Percentiles rank a stretch among this genome's conserved stretches.
phyloP scores from a whole-genome alignment of 2,329 filamentous ascomycete species.

The Trichoderma sp. region DNA sequence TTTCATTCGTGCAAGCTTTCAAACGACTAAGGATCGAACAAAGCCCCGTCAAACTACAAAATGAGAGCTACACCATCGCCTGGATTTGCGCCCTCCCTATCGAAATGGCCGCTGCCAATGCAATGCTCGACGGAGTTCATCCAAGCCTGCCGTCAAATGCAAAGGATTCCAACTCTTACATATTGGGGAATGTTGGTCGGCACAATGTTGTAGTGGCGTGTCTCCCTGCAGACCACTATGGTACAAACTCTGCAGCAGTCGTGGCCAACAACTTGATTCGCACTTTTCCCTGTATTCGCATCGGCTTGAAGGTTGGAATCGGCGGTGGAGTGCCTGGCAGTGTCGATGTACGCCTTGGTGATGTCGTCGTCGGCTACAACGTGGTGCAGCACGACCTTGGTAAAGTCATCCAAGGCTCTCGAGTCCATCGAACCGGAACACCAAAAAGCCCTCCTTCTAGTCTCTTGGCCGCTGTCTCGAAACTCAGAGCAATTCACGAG shows the following conservation, averaged over 20 bases:
- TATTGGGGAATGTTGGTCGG: background rate
- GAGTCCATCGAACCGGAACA: background rate
- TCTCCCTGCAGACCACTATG: slow-evolving; percentile 22
- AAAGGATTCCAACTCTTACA: background rate
- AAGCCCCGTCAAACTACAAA: background rate
- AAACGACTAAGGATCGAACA: background rate
- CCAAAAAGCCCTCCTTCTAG: background rate
- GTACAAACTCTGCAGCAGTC: slow-evolving; percentile 30
- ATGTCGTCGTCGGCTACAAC: slow-evolving; percentile 24
- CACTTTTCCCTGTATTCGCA: slow-evolving; percentile 31
- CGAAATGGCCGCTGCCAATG: background rate
- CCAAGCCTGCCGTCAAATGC: background rate
- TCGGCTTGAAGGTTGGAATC: background rate
- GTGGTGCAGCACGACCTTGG: slow-evolving; percentile 22
- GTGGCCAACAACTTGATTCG: slow-evolving; percentile 34
- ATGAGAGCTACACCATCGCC: background rate
- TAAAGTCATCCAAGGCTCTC: background rate
- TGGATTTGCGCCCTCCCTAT: background rate
- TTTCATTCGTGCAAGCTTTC: background rate
- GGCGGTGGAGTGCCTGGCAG: slow-evolving; percentile 20
- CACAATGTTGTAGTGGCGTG: background rate
- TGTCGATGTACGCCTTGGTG: slow-evolving; percentile 23
- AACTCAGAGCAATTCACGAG: background rate
- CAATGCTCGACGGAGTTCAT: background rate
- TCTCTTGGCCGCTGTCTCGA: background rate